A percentile compares a stretch with the other conserved stretches of the same genome.
phyloP scores from a whole-genome alignment of 2,329 filamentous ascomycete species.

The Lasiodiplodia citricola region DNA sequence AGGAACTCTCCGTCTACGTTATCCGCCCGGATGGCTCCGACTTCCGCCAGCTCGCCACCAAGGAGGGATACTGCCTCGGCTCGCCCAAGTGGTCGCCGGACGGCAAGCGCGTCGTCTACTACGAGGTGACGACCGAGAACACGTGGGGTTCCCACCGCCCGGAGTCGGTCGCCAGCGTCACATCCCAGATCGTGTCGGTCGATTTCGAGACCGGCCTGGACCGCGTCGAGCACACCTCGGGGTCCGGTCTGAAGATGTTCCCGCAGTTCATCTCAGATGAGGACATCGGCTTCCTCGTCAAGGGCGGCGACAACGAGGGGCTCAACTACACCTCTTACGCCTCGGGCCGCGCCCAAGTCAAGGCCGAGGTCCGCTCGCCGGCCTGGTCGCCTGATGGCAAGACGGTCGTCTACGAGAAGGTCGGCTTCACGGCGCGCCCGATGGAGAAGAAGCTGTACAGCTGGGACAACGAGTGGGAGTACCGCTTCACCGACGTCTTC shows the following conservation, averaged over 20 bases:
- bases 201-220: conserved; percentile 49
- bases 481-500: conserved; percentile 52
- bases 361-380: conserved; percentile 29
- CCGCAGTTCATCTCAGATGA: conserved; percentile 31
- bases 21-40: conserved; percentile 46
- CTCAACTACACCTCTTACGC: conserved; percentile 35
- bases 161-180: conserved; percentile 32
- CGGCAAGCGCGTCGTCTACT: conserved; percentile 34
- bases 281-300: conserved; percentile 36
- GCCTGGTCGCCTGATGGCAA: conserved; percentile 46
- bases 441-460: conserved; percentile 47
- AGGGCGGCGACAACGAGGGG: conserved; percentile 36
- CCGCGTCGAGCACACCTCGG: conserved; percentile 37
- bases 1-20: conserved; percentile 48
- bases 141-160: conserved; percentile 47
- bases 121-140: conserved; percentile 47
- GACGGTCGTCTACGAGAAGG: conserved; percentile 32
- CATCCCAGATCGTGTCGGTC: conserved; percentile 43
- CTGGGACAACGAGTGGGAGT: conserved; percentile 50
- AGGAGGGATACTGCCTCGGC: conserved; percentile 44
- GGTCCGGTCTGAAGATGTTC: conserved; percentile 39
- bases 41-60: conserved; percentile 43
- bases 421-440: conserved; percentile 38
- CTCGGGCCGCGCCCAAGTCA: conserved; percentile 19
- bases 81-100: conserved; percentile 43